Evolutionary conservation across 352 stramenopile species (phyloP), one percentile per base, ranked within the genome.

Genomic region (Blastocystis sp.): DNA sequence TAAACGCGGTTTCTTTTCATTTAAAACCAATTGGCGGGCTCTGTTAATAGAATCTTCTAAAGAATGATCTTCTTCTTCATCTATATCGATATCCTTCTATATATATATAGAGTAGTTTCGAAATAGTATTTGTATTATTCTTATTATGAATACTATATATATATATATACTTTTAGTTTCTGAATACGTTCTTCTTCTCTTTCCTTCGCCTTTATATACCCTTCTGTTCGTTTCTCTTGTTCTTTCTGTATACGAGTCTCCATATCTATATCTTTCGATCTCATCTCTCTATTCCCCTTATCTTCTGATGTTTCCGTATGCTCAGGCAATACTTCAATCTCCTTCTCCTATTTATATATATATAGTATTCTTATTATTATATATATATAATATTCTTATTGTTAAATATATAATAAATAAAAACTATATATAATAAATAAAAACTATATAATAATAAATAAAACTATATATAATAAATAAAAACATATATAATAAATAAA

Each of bases 231-330:
- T n/a, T 55, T 32, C 16, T 59, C 49, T 19, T 10, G 16, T 55
- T 59, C 49, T 23, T 36, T 11, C 32, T 59, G 25, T 18, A 18
- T 59, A 6, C 23, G 19, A 16, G 41, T 25, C 35, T 58, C 48
- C 34, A 21, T 35, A 7, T 32, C 18, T 7, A 39, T 56, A 32
- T 56, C 6, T 0, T 13, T 5, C 16, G 11, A 11, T 11, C 16
- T 21, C 33, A 18, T 19, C 16, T 19, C 1, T 13, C 13, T 13
- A 0, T 4, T 11, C 23, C 10, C 33, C 40, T 54, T 19, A 30
- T 30, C 32, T 32, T 62, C 52, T 4, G 35, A 4, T 5, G 33
- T 34, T 10, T 35, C 40, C 7, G 16, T 10, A 5, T 42, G 52
- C 23, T 62, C 24, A 9, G 39, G 39, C 23, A 62, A 35, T 13